Conservation (phyloP, 495 filamentous ascomycete species). For the Hyaloscypha hepaticicola region DNA sequence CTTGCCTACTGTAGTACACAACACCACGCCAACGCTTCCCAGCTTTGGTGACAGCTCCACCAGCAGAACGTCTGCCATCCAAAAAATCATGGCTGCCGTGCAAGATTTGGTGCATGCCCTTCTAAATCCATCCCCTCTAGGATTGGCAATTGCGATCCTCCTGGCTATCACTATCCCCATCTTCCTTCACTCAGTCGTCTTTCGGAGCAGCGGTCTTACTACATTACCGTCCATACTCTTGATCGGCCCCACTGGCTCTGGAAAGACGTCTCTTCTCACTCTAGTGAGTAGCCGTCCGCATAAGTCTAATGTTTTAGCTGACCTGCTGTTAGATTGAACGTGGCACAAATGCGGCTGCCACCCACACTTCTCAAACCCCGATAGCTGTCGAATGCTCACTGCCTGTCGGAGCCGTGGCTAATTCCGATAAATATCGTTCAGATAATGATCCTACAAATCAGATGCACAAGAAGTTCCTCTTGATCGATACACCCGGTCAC, state of each 20-base stretch:
- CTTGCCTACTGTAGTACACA: constrained; percentile 9
- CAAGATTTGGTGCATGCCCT: constrained; percentile 35
- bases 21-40: constrained; percentile 1
- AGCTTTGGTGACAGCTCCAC: neutral
- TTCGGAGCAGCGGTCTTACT: constrained; percentile 60
- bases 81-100: constrained; percentile 18
- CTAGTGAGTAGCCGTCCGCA: constrained; percentile 50
- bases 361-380: constrained; percentile 81
- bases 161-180: constrained; percentile 73
- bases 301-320: constrained; percentile 31
- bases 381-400: constrained; percentile 70
- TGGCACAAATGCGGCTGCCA: constrained; percentile 44
- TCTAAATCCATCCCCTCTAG: constrained; percentile 50
- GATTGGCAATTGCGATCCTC: constrained; percentile 63
- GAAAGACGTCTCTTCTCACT: constrained; percentile 88
- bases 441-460: constrained; percentile 64
- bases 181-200: constrained; percentile 74
- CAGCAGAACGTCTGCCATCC: neutral
- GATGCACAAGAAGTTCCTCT: constrained; percentile 66
- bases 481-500: constrained; percentile 91
- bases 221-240: constrained; percentile 80
- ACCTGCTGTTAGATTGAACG: constrained; percentile 36
- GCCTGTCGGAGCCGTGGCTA: constrained; percentile 59
- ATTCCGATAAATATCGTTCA: constrained; percentile 69
- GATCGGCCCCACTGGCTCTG: constrained; percentile 77